These are phyloP conservation scores for Penicillium sp. DNA, from an alignment of 2,329 filamentous ascomycete genomes.

Conservation along the genomic window DNA sequence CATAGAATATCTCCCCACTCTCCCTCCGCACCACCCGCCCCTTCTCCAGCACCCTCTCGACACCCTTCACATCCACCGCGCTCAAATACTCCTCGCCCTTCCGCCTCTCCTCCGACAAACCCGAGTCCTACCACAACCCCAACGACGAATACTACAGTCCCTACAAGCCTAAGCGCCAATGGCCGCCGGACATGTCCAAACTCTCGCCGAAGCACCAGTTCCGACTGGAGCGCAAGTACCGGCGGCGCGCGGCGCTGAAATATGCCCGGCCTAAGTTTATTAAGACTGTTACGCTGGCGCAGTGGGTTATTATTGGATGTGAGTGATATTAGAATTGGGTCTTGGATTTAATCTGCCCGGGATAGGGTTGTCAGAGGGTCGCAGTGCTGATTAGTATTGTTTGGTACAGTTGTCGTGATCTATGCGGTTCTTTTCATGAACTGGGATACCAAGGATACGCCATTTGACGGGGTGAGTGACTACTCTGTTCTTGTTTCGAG, in stretches of 20 bases:
- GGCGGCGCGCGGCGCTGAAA: constrained; percentile 65
- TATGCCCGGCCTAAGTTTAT: constrained; percentile 65
- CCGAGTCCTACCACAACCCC: constrained; percentile 17
- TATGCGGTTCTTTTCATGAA: constrained; percentile 54
- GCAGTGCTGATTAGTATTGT: constrained; percentile 22
- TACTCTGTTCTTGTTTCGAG: background rate
- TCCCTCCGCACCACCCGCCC: constrained; percentile 12
- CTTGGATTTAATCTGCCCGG: background rate
- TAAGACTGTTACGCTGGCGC: constrained; percentile 63
- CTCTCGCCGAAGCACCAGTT: constrained; percentile 71
- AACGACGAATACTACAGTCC: constrained; percentile 58
- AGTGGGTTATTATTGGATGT: constrained; percentile 62
- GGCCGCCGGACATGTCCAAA: constrained; percentile 69
- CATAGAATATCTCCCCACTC: background rate
- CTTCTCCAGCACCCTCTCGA: constrained; percentile 24
- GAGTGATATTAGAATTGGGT: constrained; percentile 29
- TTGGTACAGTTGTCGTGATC: constrained; percentile 45
- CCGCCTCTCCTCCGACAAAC: constrained; percentile 34
- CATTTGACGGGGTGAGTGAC: constrained; percentile 48
- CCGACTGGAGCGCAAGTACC: constrained; percentile 70
- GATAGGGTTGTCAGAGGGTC: background rate
- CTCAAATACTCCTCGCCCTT: constrained; percentile 28
- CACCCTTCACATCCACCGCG: constrained; percentile 24
- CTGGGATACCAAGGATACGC: constrained; percentile 50
- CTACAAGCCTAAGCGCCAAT: constrained; percentile 65